Evolutionary conservation across 2,329 filamentous ascomycete genomes (phyloP).

Genomic region (Alternaria viburni): DNA sequence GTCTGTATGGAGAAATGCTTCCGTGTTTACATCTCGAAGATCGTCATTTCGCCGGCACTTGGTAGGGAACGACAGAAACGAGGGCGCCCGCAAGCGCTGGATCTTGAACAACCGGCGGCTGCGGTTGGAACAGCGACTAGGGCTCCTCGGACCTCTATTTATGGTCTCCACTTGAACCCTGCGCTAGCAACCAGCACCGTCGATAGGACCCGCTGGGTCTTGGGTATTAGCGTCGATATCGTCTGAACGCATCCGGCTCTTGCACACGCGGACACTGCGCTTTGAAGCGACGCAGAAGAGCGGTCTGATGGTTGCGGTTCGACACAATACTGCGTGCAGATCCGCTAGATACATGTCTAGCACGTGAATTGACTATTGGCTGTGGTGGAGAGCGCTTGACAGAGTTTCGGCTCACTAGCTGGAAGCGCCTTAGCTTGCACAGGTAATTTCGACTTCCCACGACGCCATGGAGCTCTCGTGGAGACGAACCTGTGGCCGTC

Average conservation of each 20-base stretch:
- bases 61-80: not conserved
- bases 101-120: conserved; percentile 13
- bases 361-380: conserved; percentile 21
- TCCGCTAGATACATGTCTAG: conserved; percentile 4
- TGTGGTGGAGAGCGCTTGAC: conserved; percentile 2
- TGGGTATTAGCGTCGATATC: conserved; percentile 9
- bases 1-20: conserved; percentile 14
- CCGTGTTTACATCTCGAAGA: conserved; percentile 8
- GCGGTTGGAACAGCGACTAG: conserved; percentile 1
- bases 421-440: conserved; percentile 12
- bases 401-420: conserved; percentile 19
- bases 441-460: conserved; percentile 22
- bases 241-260: conserved; percentile 10
- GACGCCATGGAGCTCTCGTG: not conserved
- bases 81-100: not conserved
- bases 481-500: not conserved
- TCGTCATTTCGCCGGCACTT: not conserved
- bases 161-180: conserved; percentile 10
- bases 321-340: not conserved
- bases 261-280: conserved; percentile 13
- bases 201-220: conserved; percentile 5
- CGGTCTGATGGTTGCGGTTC: conserved; percentile 9
- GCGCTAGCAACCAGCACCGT: conserved; percentile 9
- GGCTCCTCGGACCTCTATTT: conserved; percentile 7
- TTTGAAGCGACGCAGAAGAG: conserved; percentile 4